These are phyloP conservation scores for Rhynchosporium agropyri DNA, from an alignment of 2,329 filamentous ascomycete species.

Conservation along the genomic window DNA sequence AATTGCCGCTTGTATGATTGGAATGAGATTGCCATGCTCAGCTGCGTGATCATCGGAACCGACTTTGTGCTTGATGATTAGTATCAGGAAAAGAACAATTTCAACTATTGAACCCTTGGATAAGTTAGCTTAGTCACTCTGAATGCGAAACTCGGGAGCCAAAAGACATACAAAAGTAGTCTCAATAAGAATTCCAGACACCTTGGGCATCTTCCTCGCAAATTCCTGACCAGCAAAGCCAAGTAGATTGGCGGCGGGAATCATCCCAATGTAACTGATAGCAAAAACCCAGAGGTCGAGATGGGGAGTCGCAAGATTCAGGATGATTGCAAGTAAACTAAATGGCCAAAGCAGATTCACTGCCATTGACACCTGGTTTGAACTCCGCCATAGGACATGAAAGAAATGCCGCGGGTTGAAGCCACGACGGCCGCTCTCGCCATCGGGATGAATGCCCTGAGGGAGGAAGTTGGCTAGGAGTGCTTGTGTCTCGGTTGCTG, in stretches of 20 bases:
- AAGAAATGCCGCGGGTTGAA: slow-evolving; percentile 67
- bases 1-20: slow-evolving; percentile 80
- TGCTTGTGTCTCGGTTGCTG: slow-evolving; percentile 12
- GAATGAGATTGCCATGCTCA: slow-evolving; percentile 49
- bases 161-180: slow-evolving; percentile 51
- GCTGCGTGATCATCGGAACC: slow-evolving; percentile 7
- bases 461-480: slow-evolving; percentile 14
- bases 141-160: not conserved
- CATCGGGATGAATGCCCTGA: slow-evolving; percentile 49
- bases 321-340: slow-evolving; percentile 70
- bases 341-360: slow-evolving; percentile 73
- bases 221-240: slow-evolving; percentile 75
- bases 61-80: slow-evolving; percentile 52
- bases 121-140: not conserved
- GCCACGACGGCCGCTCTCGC: slow-evolving; percentile 69
- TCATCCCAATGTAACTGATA: slow-evolving; percentile 75
- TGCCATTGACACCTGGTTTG: slow-evolving; percentile 61
- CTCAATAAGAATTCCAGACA: slow-evolving; percentile 64
- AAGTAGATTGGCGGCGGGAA: slow-evolving; percentile 74
- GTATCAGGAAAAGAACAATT: slow-evolving; percentile 78
- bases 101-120: slow-evolving; percentile 70
- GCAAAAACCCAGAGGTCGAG: slow-evolving; percentile 66
- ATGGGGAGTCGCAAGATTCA: slow-evolving; percentile 58
- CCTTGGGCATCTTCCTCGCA: slow-evolving; percentile 74
- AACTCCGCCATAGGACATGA: slow-evolving; percentile 63